Evolutionary conservation across 371 early-diverging fungal genomes (phyloP).

Genomic region (Zychaea mexicana): DNA sequence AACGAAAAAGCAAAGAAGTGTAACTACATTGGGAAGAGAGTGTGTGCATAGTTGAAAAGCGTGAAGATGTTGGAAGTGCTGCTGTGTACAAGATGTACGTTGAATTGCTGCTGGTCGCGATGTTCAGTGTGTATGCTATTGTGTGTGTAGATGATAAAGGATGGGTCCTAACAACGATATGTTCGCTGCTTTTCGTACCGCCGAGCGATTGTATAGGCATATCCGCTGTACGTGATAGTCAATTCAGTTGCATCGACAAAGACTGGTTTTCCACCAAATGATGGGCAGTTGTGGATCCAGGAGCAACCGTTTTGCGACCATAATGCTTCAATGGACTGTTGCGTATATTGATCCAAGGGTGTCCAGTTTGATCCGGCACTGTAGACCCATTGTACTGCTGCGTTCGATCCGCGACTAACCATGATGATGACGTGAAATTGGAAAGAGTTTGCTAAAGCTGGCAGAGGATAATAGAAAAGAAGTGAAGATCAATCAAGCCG

Average conservation of each 20-base stretch:
- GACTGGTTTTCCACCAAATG: slow-evolving; percentile 20
- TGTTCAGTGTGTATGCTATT: too few relatives aligned
- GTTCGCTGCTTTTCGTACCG: slow-evolving; percentile 8
- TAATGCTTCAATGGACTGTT: slow-evolving; percentile 18
- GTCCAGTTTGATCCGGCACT: slow-evolving; percentile 22
- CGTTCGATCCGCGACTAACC: not conserved
- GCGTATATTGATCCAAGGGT: slow-evolving; percentile 16
- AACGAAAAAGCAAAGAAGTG: too few relatives aligned
- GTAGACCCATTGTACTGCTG: slow-evolving; percentile 23
- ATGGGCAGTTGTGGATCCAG: slow-evolving; percentile 21
- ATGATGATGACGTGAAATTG: not conserved
- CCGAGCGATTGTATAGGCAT: slow-evolving; percentile 22
- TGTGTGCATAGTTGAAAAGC: too few relatives aligned
- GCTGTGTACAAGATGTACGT: too few relatives aligned
- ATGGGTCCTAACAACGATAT: not conserved
- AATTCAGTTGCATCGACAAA: slow-evolving; percentile 23
- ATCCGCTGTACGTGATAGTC: slow-evolving; percentile 14
- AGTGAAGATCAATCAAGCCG: too few relatives aligned
- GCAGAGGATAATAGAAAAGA: too few relatives aligned
- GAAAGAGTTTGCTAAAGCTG: too few relatives aligned
- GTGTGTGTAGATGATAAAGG: too few relatives aligned
- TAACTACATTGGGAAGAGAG: too few relatives aligned
- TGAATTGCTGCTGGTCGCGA: too few relatives aligned
- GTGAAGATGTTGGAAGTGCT: too few relatives aligned
- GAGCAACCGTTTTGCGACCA: slow-evolving; percentile 15